Evolutionary conservation across 352 stramenopile species (phyloP).

Genomic region (Phytopythium montanum): DNA sequence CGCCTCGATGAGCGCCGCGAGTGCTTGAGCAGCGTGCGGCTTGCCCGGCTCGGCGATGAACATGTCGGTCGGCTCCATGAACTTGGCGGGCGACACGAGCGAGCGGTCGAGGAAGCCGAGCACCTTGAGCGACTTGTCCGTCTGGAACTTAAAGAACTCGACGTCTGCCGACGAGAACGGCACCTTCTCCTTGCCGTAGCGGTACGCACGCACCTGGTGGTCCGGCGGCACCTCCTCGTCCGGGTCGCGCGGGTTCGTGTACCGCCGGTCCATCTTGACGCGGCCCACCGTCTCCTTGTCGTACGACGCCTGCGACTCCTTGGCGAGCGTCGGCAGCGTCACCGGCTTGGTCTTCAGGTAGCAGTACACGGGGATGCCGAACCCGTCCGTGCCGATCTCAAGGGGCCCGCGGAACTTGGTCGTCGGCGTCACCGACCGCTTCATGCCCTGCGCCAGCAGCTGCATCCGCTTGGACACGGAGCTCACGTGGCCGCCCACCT

Average conservation of each 20-base stretch:
- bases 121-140: slow-evolving; percentile 71
- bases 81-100: slow-evolving; percentile 49
- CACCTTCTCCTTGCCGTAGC: slow-evolving; percentile 75
- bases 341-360: slow-evolving; percentile 77
- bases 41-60: slow-evolving; percentile 79
- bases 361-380: slow-evolving; percentile 75
- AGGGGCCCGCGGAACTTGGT: slow-evolving; percentile 77
- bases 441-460: slow-evolving; percentile 72
- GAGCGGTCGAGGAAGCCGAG: slow-evolving; percentile 65
- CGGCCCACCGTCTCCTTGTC: slow-evolving; percentile 53
- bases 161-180: slow-evolving; percentile 78
- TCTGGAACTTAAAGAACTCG: slow-evolving; percentile 80
- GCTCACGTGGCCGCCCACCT: slow-evolving; percentile 62
- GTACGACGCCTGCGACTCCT: slow-evolving; percentile 68
- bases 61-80: slow-evolving; percentile 57
- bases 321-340: slow-evolving; percentile 62
- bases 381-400: slow-evolving; percentile 48
- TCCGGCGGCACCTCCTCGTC: slow-evolving; percentile 73
- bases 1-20: slow-evolving; percentile 59
- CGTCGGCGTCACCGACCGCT: slow-evolving; percentile 59
- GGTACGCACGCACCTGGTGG: slow-evolving; percentile 74
- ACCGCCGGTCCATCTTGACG: slow-evolving; percentile 73
- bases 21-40: slow-evolving; percentile 46
- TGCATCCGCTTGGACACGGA: slow-evolving; percentile 75
- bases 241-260: slow-evolving; percentile 57